Base-by-base conservation (phyloP, 2,329 filamentous ascomycete species). In the Exophiala phaeomuriformis region DNA sequence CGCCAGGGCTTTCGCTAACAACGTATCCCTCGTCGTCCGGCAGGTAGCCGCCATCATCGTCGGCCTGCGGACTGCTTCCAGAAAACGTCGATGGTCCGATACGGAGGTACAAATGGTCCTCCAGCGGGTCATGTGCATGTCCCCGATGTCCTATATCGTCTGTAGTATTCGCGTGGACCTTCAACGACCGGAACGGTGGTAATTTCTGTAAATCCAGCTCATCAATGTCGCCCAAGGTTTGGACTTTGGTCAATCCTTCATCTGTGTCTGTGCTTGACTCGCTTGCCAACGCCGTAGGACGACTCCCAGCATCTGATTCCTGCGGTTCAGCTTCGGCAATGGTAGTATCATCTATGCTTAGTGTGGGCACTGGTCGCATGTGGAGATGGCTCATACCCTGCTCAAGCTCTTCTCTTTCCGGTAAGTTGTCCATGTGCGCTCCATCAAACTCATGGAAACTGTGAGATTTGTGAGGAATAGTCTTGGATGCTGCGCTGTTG, bases 1-100 rank as follows among this genome's bases (percentile, higher is more conserved):
- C 85, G 0, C 85, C 85, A 2, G 91, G 91, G 1, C 88, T 94
- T 69, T 95, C 90, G 31, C 87, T 88, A 39, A 95, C 83, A 3
- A 85, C 67, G 27, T 66, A 70, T 27, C 64, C 62, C 4, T 63
- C 61, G 27, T 69, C 66, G 37, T 66, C 63, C 1, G 58, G 49
- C 4, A 64, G 33, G 40, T 60, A 61, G 9, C 58, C 53, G 5
- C 51, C 47, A 46, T 60, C 52, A 4, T 68, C 61, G n/a, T 67
- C 63, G 12, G 74, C 74, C 2, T 77, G 75, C 42, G 84, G 83
- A 0, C 58, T 60, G 27, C 54, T 42, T 7, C 71, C 71, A 1
- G 66, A 67, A 59, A 70, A 74, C 9, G 68, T 72, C 29, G 72
- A 75, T 6, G 82, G 81, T 10, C 89, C 89, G 59, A 96, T 90